phyloP scores from a whole-genome alignment of 305 asterid species.

The Solanum hybrid region DNA sequence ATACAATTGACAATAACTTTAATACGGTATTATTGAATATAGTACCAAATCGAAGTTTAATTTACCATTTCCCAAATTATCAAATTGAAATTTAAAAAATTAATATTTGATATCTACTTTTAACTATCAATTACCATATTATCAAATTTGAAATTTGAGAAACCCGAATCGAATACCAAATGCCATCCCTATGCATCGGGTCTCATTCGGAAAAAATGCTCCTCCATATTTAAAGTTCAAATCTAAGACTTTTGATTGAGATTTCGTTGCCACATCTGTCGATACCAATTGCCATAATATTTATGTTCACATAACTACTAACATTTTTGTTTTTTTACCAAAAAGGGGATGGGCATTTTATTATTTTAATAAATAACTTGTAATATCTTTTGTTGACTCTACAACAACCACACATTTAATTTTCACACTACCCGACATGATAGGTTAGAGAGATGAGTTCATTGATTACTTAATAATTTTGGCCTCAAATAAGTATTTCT shows the following conservation, averaged over 20 bases:
- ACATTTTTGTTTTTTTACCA: not conserved
- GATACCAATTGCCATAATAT: not conserved
- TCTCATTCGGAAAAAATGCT: no score
- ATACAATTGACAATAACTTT: no score
- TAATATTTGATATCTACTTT: no score
- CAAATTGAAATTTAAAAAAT: no score
- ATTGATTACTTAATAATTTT: not conserved
- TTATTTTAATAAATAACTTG: not conserved
- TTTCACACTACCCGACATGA: not conserved
- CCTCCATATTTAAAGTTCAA: no score
- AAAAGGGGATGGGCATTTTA: not conserved
- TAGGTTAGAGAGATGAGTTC: not conserved
- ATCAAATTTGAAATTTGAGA: no score
- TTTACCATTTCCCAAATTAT: no score
- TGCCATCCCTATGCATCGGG: no score
- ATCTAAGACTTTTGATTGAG: fast-evolving
- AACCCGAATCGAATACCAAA: no score
- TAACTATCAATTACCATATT: no score
- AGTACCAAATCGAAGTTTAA: no score
- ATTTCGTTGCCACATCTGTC: fast-evolving
- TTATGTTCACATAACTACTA: not conserved
- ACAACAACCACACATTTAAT: not conserved
- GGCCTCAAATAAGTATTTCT: not conserved
- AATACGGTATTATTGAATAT: no score
- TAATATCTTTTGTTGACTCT: not conserved